These are phyloP conservation scores for Schizothecium vesticola DNA, from an alignment of 495 filamentous ascomycete genomes.

Conservation along the genomic window DNA sequence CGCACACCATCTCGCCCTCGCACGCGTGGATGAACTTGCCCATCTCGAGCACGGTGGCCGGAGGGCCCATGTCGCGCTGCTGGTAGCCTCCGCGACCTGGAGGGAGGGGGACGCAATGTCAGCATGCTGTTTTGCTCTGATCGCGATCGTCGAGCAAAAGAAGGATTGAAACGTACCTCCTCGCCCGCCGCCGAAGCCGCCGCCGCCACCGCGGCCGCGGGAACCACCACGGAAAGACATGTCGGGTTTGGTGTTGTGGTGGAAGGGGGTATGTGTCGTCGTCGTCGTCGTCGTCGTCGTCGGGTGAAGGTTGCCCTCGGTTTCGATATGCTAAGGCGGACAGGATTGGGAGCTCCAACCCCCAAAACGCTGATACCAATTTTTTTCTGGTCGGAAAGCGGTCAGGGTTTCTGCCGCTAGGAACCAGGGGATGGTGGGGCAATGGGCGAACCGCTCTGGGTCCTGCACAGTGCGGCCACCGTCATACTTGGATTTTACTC, in stretches of 20 bases:
- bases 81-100: constrained; percentile 50
- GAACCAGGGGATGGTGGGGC: background rate
- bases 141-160: background rate
- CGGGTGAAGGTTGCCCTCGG: background rate
- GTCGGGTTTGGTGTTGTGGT: background rate
- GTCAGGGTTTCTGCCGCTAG: constrained; percentile 17
- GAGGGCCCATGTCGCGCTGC: constrained; percentile 50
- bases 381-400: constrained; percentile 12
- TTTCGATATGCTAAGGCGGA: background rate
- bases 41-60: constrained; percentile 62
- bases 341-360: background rate
- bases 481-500: background rate
- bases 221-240: constrained; percentile 32
- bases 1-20: constrained; percentile 95
- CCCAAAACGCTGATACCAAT: background rate
- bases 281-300: background rate
- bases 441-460: background rate
- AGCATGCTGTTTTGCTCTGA: background rate
- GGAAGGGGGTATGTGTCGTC: background rate
- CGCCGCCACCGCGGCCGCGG: constrained; percentile 26
- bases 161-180: constrained; percentile 9
- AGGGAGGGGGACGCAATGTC: background rate
- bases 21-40: constrained; percentile 87
- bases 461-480: background rate
- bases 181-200: constrained; percentile 20